Base-by-base conservation (phyloP, 768 basidiomycete genomes). In the Rhodotorula toruloides region DNA sequence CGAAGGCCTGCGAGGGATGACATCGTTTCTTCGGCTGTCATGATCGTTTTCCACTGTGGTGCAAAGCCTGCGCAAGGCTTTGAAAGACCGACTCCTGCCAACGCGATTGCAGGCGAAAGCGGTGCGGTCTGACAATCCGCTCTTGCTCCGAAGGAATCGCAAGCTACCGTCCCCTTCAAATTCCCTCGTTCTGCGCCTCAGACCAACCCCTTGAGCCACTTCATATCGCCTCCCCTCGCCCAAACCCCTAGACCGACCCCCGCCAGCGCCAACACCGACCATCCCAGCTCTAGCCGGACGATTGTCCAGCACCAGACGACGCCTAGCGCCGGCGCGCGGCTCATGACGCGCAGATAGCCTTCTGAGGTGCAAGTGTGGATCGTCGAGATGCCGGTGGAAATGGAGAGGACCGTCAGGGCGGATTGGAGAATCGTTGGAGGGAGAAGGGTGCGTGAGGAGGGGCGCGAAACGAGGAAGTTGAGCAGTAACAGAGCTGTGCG, bases 221-320 rank as follows among this genome's bases (percentile, higher is more conserved):
- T 31, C 16, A 19, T 17, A 9, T 49, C 19, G 8, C 48, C 39
- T 64, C 62, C 21, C 61, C 47, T 34, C 49, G 50, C 42, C 58
- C 58, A 60, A 22, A 63, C 58, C 10, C 60, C 59, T 8, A 52
- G 31, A 3, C 55, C 65, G 9, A 71, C 70, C 0, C 62, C 66
- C 14, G 36, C 40, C 6, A 67, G 31, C 34, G 48, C 58, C 12
- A 27, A 46, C 6, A 59, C 42, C 0, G 66, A 60, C 66, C 66
- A 72, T 5, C 13, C 58, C 11, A 68, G 44, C 25, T 68, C 66
- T 54, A 72, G 54, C 54, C 53, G n/a, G 27, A 72, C 71, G 4
- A 65, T 58, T 25, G 49, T 65, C 70, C 70, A 71, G 32, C 63
- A 64, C 70, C 70, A 71, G 27, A 71, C 25, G 22, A 37, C 42